Evolutionary conservation across 148 eudicot genomes (phyloP).

Genomic region (Limonium bicolor): DNA sequence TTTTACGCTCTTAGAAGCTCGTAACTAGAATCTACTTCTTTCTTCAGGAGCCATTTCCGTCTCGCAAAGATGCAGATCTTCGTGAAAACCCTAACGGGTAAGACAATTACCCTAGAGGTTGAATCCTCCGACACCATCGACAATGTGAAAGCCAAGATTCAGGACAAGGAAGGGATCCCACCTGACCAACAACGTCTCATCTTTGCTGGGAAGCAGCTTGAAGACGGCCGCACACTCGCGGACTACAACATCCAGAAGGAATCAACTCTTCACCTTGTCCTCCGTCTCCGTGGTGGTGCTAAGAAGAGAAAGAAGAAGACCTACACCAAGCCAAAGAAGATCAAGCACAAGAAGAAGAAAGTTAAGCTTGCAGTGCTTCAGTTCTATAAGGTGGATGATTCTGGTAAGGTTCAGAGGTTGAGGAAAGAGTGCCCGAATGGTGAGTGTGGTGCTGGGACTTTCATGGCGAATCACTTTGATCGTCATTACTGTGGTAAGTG

Average conservation of each 20-base stretch:
- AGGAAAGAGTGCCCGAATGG: conserved; percentile 6
- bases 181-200: conserved; percentile 2
- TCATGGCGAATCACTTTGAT: conserved; percentile 4
- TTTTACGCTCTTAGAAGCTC: too few relatives aligned
- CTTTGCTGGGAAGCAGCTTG: conserved; percentile 3
- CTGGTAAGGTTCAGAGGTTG: conserved; percentile 3
- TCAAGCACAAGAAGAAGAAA: conserved; percentile 5
- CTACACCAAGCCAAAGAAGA: conserved; percentile 7
- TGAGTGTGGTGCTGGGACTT: conserved; percentile 1
- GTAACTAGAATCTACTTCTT: too few relatives aligned
- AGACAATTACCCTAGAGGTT: conserved; percentile 3
- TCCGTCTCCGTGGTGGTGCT: conserved; percentile 5
- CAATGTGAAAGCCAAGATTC: conserved; percentile 1
- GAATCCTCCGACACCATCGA: conserved; percentile 3
- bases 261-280: conserved; percentile 2
- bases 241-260: conserved; percentile 8
- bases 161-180: conserved; percentile 4
- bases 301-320: conserved; percentile 7
- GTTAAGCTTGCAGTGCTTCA: conserved; percentile 2
- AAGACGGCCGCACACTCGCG: conserved; percentile 4
- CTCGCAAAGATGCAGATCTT: conserved; percentile 6
- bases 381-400: conserved; percentile 5
- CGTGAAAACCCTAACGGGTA: conserved; percentile 8
- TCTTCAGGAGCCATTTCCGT: neutral
- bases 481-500: conserved; percentile 4